Conservation (phyloP, 1,139 yeast genomes). For the Yamadazyma buinensis region DNA sequence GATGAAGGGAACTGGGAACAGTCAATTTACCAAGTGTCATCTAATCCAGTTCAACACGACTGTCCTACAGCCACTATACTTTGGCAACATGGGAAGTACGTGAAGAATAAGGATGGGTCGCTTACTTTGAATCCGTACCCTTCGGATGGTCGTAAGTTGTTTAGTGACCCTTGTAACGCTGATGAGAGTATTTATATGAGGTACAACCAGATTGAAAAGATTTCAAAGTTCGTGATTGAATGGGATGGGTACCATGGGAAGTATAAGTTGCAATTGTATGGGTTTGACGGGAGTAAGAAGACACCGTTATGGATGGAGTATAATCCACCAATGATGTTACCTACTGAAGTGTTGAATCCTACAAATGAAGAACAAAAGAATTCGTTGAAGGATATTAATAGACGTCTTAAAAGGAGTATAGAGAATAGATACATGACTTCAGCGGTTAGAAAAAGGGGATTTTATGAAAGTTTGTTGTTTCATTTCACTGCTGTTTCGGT, state of each 20-base stretch:
- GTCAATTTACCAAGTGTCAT: conserved; percentile 23
- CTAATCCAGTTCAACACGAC: conserved; percentile 22
- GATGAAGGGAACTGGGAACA: conserved; percentile 26
- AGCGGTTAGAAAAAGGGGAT: conserved; percentile 36
- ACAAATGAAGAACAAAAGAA: conserved; percentile 12
- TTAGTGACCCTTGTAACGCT: conserved; percentile 27
- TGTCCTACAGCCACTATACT: conserved; percentile 26
- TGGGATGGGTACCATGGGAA: conserved; percentile 20
- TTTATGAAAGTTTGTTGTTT: conserved; percentile 2
- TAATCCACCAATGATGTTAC: conserved; percentile 27
- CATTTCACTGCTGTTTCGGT: conserved; percentile 1
- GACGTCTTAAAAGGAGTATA: conserved; percentile 59
- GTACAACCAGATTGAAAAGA: conserved; percentile 20
- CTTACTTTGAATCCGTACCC: conserved; percentile 21
- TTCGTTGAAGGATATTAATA: conserved; percentile 6
- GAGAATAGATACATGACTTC: conserved; percentile 75
- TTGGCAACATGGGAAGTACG: conserved; percentile 30
- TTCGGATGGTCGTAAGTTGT: conserved; percentile 28
- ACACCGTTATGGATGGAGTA: conserved; percentile 30
- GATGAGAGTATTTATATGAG: conserved; percentile 21
- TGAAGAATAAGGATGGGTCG: conserved; percentile 13
- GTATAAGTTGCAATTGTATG: conserved; percentile 22
- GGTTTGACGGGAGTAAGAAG: conserved; percentile 25
- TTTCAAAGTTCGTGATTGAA: conserved; percentile 19
- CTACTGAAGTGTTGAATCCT: conserved; percentile 24